A percentile compares a stretch with the other conserved stretches of the same genome.
These are phyloP conservation scores for Pestalotiopsis fici DNA, from an alignment of 2,329 filamentous ascomycete genomes.

Conservation along the genomic window DNA sequence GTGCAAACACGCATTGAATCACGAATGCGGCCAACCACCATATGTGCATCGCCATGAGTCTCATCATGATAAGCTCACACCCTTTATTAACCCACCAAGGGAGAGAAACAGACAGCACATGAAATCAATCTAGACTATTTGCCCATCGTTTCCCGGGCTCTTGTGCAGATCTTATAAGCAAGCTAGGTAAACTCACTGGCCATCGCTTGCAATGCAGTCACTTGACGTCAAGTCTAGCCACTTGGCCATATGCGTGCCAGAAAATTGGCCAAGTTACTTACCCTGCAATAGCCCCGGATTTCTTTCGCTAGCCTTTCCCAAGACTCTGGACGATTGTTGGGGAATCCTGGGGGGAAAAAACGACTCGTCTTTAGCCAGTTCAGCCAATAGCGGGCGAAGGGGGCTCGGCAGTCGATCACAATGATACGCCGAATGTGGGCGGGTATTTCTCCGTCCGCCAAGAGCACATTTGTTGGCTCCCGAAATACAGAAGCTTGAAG, in stretches of 20 bases:
- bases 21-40: background rate
- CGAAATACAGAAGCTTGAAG: background rate
- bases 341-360: background rate
- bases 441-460: constrained; percentile 6
- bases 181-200: background rate
- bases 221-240: background rate
- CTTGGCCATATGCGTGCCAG: background rate
- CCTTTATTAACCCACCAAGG: background rate
- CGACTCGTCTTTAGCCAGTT: background rate
- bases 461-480: background rate
- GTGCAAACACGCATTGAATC: background rate
- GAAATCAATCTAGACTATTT: background rate
- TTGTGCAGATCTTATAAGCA: background rate
- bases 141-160: background rate
- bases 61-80: background rate
- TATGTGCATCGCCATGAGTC: background rate
- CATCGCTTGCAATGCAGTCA: background rate
- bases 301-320: background rate
- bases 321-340: background rate
- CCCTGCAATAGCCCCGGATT: constrained; percentile 3
- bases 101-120: background rate
- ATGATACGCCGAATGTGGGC: constrained; percentile 9
- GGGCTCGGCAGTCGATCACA: constrained; percentile 2
- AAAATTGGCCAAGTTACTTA: background rate
- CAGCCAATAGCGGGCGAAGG: background rate